Evolutionary conservation across 139 green algal genomes (phyloP).

Genomic region (Auxenochlorella pyrenoidosa): DNA sequence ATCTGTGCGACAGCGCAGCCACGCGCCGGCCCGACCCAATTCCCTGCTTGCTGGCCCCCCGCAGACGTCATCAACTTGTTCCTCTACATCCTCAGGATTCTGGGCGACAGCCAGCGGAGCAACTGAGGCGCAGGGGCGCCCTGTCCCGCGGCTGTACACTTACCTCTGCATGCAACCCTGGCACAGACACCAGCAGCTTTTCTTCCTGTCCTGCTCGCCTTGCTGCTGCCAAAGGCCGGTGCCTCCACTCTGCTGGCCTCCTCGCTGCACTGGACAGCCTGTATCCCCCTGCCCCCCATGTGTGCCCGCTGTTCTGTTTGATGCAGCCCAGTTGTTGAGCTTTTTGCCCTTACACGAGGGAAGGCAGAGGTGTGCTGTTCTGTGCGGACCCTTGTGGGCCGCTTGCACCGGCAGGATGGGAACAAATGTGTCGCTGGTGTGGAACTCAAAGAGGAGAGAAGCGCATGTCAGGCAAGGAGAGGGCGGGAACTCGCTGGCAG

Average conservation of each 20-base stretch:
- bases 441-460: too few relatives aligned
- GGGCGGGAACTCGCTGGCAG: too few relatives aligned
- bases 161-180: too few relatives aligned
- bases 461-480: too few relatives aligned
- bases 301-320: neutral
- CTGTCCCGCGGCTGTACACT: too few relatives aligned
- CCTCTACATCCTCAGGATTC: conserved; percentile 69
- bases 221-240: neutral
- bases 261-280: too few relatives aligned
- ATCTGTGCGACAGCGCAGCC: neutral
- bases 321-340: neutral
- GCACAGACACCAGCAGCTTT: too few relatives aligned
- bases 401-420: too few relatives aligned
- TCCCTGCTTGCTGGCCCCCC: neutral
- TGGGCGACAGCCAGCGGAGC: conserved; percentile 26
- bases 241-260: neutral
- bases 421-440: too few relatives aligned
- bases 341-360: too few relatives aligned
- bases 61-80: conserved; percentile 81
- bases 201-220: too few relatives aligned
- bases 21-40: neutral
- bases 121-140: neutral
- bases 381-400: neutral
- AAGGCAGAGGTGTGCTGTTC: too few relatives aligned
- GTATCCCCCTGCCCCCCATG: neutral